These are phyloP conservation scores for Sporobolomyces pararoseus DNA, from an alignment of 768 basidiomycete genomes.

Conservation along the genomic window DNA sequence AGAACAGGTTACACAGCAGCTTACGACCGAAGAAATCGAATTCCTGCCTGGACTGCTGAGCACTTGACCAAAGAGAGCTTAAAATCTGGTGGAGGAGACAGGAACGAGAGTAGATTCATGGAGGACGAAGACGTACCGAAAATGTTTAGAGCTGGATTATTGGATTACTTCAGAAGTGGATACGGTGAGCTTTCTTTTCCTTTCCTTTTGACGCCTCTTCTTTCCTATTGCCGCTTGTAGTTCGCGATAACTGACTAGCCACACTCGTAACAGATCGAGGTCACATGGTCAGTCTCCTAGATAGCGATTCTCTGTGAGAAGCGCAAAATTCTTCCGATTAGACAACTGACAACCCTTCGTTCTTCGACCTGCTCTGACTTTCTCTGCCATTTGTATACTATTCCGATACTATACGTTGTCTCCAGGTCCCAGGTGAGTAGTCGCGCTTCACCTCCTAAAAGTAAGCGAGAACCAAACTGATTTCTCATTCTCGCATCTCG, in stretches of 20 bases:
- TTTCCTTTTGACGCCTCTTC: too few relatives aligned
- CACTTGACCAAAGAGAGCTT: slow-evolving; percentile 79
- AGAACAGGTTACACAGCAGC: slow-evolving; percentile 49
- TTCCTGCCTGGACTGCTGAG: slow-evolving; percentile 97
- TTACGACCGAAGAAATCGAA: slow-evolving; percentile 83
- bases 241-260: too few relatives aligned
- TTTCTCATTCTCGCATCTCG: background rate
- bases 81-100: slow-evolving; percentile 64
- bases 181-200: slow-evolving; percentile 11
- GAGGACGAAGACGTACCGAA: slow-evolving; percentile 78
- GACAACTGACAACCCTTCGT: too few relatives aligned
- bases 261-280: background rate
- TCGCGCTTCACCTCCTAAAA: background rate
- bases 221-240: too few relatives aligned
- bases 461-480: background rate
- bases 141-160: slow-evolving; percentile 35
- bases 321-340: too few relatives aligned
- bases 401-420: too few relatives aligned
- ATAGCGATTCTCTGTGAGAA: too few relatives aligned
- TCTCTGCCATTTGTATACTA: too few relatives aligned
- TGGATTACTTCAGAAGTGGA: slow-evolving; percentile 33
- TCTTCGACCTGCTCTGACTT: too few relatives aligned
- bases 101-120: slow-evolving; percentile 69
- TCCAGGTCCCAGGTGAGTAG: background rate
- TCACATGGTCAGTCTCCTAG: background rate